These are phyloP conservation scores for Metarhizium album DNA, from an alignment of 2,329 filamentous ascomycete genomes.

Conservation along the genomic window DNA sequence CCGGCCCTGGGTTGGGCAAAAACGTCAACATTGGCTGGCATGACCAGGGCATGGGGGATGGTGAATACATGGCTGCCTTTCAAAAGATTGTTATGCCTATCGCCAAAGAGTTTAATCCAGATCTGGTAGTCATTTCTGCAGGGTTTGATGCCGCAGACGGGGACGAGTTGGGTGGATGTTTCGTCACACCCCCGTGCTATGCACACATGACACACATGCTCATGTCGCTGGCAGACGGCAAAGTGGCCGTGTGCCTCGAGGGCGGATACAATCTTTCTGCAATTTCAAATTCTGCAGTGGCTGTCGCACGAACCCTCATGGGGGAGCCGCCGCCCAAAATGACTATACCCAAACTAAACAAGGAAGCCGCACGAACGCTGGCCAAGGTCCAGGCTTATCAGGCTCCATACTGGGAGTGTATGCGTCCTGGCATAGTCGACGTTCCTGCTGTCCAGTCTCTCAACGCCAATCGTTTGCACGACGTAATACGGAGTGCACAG, in stretches of 20 bases:
- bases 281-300: conserved; percentile 84
- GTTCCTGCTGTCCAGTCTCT: conserved; percentile 39
- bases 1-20: conserved; percentile 42
- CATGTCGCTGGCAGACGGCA: conserved; percentile 85
- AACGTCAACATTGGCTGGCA: conserved; percentile 61
- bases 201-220: conserved; percentile 99
- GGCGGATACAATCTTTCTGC: conserved; percentile 91
- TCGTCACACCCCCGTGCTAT: conserved; percentile 83
- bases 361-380: conserved; percentile 44
- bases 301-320: conserved; percentile 89
- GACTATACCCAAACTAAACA: conserved; percentile 44
- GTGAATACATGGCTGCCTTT: conserved; percentile 93
- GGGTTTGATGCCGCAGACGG: conserved; percentile 94
- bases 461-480: conserved; percentile 58
- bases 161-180: conserved; percentile 85
- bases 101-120: conserved; percentile 83
- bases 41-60: conserved; percentile 78
- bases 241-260: conserved; percentile 85
- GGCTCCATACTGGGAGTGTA: conserved; percentile 74
- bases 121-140: conserved; percentile 88
- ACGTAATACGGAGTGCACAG: conserved; percentile 71
- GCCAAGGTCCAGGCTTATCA: conserved; percentile 50
- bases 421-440: conserved; percentile 58
- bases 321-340: conserved; percentile 72
- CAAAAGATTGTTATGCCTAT: conserved; percentile 96